Conservation (phyloP, 345 rosid genomes). For the Combretum micranthum region DNA sequence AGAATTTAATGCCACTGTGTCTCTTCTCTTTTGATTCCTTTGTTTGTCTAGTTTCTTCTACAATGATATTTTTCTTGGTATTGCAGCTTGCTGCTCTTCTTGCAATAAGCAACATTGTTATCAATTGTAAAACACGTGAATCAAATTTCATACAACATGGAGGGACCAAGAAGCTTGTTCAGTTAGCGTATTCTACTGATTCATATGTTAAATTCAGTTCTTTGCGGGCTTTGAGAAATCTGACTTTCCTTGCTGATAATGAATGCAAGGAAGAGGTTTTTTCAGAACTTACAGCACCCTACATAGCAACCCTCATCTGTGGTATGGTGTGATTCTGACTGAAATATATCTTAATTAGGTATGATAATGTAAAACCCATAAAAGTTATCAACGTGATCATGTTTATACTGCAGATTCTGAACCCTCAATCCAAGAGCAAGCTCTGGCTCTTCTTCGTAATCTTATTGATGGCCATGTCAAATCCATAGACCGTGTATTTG, state of each 20-base stretch:
- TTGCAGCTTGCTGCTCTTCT: constrained; percentile 80
- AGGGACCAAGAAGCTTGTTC: constrained; percentile 69
- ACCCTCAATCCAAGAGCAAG: constrained; percentile 76
- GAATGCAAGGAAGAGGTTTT: constrained; percentile 56
- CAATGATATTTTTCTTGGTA: constrained; percentile 1
- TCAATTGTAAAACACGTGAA: constrained; percentile 63
- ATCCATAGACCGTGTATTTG: constrained; percentile 53
- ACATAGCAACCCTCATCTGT: constrained; percentile 59
- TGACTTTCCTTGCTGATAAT: constrained; percentile 66
- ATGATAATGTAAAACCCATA: constrained; percentile 1
- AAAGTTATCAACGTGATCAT: constrained; percentile 4
- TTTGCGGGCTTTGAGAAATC: constrained; percentile 75
- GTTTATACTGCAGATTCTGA: constrained; percentile 59
- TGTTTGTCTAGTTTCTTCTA: not conserved
- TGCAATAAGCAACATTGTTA: constrained; percentile 67
- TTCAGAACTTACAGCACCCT: constrained; percentile 55
- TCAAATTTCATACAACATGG: constrained; percentile 58
- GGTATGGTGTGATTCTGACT: constrained; percentile 36
- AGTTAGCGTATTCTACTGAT: constrained; percentile 72
- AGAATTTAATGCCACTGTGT: not conserved
- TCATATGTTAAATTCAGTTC: constrained; percentile 52
- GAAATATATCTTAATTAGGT: constrained; percentile 6
- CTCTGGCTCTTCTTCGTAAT: constrained; percentile 79
- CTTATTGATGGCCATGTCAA: constrained; percentile 67
- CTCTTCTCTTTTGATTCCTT: not conserved